A percentile compares a stretch with the other conserved stretches of the same genome.
These are phyloP conservation scores for Colletotrichum simmondsii DNA, from an alignment of 2,329 filamentous ascomycete genomes.

Conservation along the genomic window DNA sequence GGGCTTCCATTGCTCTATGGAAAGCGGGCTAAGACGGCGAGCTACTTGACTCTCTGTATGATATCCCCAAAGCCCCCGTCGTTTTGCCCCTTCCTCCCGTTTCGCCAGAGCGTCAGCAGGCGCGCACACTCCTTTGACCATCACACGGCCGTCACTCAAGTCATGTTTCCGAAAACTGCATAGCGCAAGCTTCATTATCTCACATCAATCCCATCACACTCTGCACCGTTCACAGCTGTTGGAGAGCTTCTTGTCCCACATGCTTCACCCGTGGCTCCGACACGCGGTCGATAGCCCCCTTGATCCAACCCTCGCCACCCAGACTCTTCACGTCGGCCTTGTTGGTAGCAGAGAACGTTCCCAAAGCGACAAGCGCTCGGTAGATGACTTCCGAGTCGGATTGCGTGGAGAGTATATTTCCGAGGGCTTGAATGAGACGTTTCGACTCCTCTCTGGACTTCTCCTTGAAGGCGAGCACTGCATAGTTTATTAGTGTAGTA, in stretches of 20 bases:
- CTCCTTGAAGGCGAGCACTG: slow-evolving; percentile 72
- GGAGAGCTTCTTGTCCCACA: slow-evolving; percentile 59
- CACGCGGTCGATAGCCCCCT: slow-evolving; percentile 54
- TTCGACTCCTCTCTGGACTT: slow-evolving; percentile 47
- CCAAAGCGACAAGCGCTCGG: slow-evolving; percentile 82
- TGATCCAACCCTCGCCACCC: slow-evolving; percentile 53
- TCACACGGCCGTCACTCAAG: slow-evolving; percentile 21
- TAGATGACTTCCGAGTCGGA: slow-evolving; percentile 87
- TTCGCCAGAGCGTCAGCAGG: slow-evolving; percentile 24
- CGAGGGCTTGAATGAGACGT: slow-evolving; percentile 70
- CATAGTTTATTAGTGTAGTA: slow-evolving; percentile 86
- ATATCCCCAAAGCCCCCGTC: not conserved
- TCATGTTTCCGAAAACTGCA: not conserved
- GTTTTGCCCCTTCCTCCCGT: not conserved
- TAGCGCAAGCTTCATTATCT: not conserved
- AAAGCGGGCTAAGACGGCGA: slow-evolving; percentile 20
- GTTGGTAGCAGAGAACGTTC: slow-evolving; percentile 77
- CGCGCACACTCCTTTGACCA: not conserved
- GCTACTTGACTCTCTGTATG: slow-evolving; percentile 6
- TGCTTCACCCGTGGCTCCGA: slow-evolving; percentile 59
- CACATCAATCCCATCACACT: not conserved
- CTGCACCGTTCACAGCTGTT: slow-evolving; percentile 40
- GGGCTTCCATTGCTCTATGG: slow-evolving; percentile 5
- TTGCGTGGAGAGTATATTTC: slow-evolving; percentile 71
- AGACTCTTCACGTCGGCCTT: slow-evolving; percentile 55